Base-by-base conservation (phyloP, 108 stramenopile genomes). In the Nitzschia sp. region DNA sequence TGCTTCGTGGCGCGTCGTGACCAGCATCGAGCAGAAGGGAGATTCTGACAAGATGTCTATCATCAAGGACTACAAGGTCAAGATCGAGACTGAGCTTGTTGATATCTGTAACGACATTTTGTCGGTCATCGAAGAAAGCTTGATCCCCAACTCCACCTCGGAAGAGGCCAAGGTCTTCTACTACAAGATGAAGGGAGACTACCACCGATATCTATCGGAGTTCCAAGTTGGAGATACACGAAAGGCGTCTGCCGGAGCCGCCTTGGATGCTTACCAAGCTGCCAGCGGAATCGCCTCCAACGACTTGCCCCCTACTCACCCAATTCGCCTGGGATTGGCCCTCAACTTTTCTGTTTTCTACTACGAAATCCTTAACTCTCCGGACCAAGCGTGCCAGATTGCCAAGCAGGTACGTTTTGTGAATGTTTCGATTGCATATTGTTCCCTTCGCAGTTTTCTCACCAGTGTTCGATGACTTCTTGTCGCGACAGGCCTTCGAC, bases 181-280 rank as follows among this genome's bases (percentile, higher is more conserved):
- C 88, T 99, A 99, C 96, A 98, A 98, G 93, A 98, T 97, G 97
- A 98, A 98, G 94, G 99, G 98, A 17, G 99, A 99, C 77, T 99
- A 99, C 91, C 33, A 99, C 88, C 96, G 99, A 70, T 99, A 97
- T 80, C 81, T 97, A 35, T 96, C 96, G 55, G 96, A 97, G 80
- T 97, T 97, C 84, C 92, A 97, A 75, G 68, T 75, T 56, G 91
- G 83, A 19, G 93, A 94, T 29, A 71, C 75, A 30, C 94, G 97
- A 66, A 95, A 94, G 85, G 87, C 82, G 53, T 91, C 89, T 48
- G 96, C 97, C 50, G 83, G 86, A 13, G 80, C 94, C 15, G 99
- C 99, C 29, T 82, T 99, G 45, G 97, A 98, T 68, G 94, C 99
- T 58, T 98, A 98, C 93, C 94, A 97, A 81, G 89, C 88, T 26